Percentiles rank a stretch among this genome's conserved stretches.
Evolutionary conservation across 352 stramenopile species (phyloP).

Genomic region (Phytophthora fragariaefolia): DNA sequence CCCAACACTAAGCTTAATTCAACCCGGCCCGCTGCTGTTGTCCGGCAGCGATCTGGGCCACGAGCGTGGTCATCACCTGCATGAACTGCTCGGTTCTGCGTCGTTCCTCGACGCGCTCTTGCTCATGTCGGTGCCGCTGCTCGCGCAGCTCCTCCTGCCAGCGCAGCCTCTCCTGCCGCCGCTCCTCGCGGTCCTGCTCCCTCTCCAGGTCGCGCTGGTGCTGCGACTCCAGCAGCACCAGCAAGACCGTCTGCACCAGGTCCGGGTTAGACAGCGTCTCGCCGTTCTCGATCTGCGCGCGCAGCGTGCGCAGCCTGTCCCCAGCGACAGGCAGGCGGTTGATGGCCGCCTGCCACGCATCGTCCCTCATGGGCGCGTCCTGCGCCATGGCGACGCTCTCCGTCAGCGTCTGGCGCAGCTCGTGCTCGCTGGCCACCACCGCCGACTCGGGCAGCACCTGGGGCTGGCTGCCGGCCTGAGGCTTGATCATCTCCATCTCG

Average conservation of each 20-base stretch:
- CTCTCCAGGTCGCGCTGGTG: constrained; percentile 41
- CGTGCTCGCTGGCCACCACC: constrained; percentile 30
- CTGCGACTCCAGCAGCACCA: constrained; percentile 41
- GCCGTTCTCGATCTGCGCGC: constrained; percentile 29
- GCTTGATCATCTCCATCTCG: constrained; percentile 34
- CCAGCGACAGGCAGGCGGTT: constrained; percentile 33
- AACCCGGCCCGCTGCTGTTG: constrained; percentile 34
- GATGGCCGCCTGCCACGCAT: constrained; percentile 39
- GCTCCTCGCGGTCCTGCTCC: constrained; percentile 38
- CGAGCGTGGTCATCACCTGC: constrained; percentile 41
- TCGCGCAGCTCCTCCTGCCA: constrained; percentile 42
- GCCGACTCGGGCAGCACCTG: constrained; percentile 21
- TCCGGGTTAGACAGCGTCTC: constrained; percentile 31
- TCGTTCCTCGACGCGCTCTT: constrained; percentile 38
- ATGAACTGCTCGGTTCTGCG: constrained; percentile 44
- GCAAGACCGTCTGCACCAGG: constrained; percentile 38
- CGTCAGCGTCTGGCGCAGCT: constrained; percentile 30
- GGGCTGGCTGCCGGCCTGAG: constrained; percentile 7
- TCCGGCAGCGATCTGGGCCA: constrained; percentile 35
- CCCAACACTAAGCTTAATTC: constrained; percentile 20
- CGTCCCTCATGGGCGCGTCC: constrained; percentile 15
- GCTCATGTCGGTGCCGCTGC: constrained; percentile 31
- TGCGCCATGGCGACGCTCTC: constrained; percentile 26
- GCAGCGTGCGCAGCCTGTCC: constrained; percentile 28
- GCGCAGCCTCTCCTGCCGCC: constrained; percentile 31